These are phyloP conservation scores for Aspergillus terreus DNA, from an alignment of 2,329 filamentous ascomycete species.

Conservation along the genomic window DNA sequence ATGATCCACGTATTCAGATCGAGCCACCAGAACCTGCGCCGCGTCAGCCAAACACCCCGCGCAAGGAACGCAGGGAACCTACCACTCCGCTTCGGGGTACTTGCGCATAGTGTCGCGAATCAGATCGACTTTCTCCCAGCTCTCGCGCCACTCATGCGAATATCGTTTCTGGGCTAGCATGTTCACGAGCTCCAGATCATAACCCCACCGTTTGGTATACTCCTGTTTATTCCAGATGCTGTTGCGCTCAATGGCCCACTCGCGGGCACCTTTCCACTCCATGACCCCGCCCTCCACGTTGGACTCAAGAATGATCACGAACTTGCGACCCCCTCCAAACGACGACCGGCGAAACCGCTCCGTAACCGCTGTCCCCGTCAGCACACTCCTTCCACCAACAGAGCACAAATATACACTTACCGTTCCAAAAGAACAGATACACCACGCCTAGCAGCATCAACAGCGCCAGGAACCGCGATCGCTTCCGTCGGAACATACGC, in stretches of 20 bases:
- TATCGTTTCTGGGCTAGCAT: conserved; percentile 99
- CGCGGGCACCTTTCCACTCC: conserved; percentile 96
- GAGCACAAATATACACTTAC: conserved; percentile 51
- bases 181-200: conserved; percentile 92
- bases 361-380: conserved; percentile 53
- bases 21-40: conserved; percentile 92
- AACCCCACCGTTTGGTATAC: conserved; percentile 85
- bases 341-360: conserved; percentile 66
- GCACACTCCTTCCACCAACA: conserved; percentile 12
- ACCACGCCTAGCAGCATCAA: conserved; percentile 59
- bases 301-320: conserved; percentile 87
- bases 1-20: conserved; percentile 98
- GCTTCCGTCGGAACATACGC: conserved; percentile 61
- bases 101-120: conserved; percentile 85
- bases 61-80: conserved; percentile 34
- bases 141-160: conserved; percentile 97
- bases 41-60: conserved; percentile 9
- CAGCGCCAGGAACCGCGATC: conserved; percentile 59
- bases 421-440: conserved; percentile 66
- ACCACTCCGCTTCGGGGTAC: conserved; percentile 96
- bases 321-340: conserved; percentile 82
- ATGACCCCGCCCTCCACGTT: conserved; percentile 96
- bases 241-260: conserved; percentile 97
- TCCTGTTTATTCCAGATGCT: conserved; percentile 92
- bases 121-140: conserved; percentile 98